Base-by-base conservation (phyloP, 1,284 basidiomycete species). In the Leccinum fallax region DNA sequence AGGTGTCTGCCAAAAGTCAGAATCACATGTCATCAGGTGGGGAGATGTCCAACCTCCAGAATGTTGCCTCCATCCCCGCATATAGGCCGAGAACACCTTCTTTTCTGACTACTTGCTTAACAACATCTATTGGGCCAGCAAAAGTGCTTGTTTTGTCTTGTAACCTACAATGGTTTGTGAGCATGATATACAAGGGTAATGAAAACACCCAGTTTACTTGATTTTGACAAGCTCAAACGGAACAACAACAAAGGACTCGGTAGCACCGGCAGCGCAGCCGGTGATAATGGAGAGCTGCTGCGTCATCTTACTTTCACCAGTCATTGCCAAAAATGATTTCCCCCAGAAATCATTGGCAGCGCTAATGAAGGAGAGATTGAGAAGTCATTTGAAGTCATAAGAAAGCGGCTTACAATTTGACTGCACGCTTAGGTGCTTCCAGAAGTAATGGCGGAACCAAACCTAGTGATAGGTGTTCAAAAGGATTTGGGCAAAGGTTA, bases 161-260 rank as follows among this genome's bases (percentile, higher is more conserved):
- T 60, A 98, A 79, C 70, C 94, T 92, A 55, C 9, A 16, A 19
- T 36, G 6, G 58, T 48, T 15, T 21, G 21, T 73, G 56, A 68
- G 54, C 3, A 59, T 21, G 16, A 3, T 2, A 21, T 24, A 26
- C 10, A 55, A 53, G 56, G 15, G 55, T 26, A 53, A 19, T 46
- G 55, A 60, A 63, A 53, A 26, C 24, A 55, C 16, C 15, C 2
- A 21, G 3, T 76, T 49, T 63, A 90, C 89, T 88, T 90, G 77
- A 98, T 97, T 79, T 99, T 98, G 69, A 98, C 96, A 24, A 98
- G 87, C 78, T 99, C 96, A 69, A 98, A 98, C 0, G 96, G 96
- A 2, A 97, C 95, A 16, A 93, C 90, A 26, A 94, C 90, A 69
- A 97, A 87, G 67, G 90, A 93, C 82, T 99, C 97, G 21, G 95